Conservation (phyloP, 2,329 filamentous ascomycete genomes). For the Sordariomycetes sp. region DNA sequence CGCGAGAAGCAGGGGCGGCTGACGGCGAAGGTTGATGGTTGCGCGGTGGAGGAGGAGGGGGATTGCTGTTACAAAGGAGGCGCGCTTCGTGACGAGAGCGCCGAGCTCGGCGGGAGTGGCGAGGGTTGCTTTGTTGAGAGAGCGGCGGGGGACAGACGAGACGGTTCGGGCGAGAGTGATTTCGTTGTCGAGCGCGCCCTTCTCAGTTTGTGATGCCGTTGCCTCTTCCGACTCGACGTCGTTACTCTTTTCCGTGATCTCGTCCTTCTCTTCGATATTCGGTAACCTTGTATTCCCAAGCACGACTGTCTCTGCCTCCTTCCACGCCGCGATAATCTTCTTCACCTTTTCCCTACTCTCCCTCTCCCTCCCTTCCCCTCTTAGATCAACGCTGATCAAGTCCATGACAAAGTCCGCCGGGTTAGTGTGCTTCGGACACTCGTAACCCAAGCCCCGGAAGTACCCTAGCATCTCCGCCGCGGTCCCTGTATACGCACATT, state of each 20-base stretch:
- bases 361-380: conserved; percentile 47
- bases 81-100: conserved; percentile 48
- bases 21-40: conserved; percentile 54
- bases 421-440: conserved; percentile 58
- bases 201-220: conserved; percentile 1
- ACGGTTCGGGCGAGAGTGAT: conserved; percentile 6
- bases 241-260: background rate
- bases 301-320: conserved; percentile 3
- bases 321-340: conserved; percentile 47
- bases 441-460: conserved; percentile 44
- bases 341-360: conserved; percentile 50
- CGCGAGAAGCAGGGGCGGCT: conserved; percentile 49
- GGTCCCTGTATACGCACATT: conserved; percentile 52
- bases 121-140: conserved; percentile 29
- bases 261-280: background rate
- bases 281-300: background rate
- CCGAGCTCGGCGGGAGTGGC: conserved; percentile 61
- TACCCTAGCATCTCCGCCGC: conserved; percentile 52
- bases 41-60: conserved; percentile 56
- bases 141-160: conserved; percentile 19
- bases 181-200: conserved; percentile 4
- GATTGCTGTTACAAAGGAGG: conserved; percentile 48
- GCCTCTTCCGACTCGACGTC: background rate
- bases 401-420: conserved; percentile 69
- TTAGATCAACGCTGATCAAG: conserved; percentile 62